A percentile compares a stretch with the other conserved stretches of the same genome.
These are phyloP conservation scores for Echinochloa phyllopogon DNA, from an alignment of 176 grass and related monocot genomes.

Conservation along the genomic window DNA sequence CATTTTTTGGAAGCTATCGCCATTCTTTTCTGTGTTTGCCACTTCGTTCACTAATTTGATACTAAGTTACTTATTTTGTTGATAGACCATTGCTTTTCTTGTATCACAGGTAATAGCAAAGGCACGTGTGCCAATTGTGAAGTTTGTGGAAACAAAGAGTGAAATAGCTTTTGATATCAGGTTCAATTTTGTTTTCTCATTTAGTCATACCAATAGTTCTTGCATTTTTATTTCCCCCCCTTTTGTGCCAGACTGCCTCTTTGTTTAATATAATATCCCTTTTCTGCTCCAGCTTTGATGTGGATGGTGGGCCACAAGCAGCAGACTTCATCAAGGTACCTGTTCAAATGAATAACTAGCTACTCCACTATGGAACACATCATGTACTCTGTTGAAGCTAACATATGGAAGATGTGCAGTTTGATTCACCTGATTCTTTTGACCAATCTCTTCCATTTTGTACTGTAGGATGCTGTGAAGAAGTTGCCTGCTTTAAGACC, in stretches of 20 bases:
- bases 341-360: neutral
- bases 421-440: constrained; percentile 14
- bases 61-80: constrained; percentile 10
- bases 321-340: constrained; percentile 97
- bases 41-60: neutral
- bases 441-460: constrained; percentile 26
- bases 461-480: constrained; percentile 72
- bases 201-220: neutral
- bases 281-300: constrained; percentile 79
- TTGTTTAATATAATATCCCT: constrained; percentile 21
- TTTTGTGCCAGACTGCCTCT: neutral
- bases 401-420: constrained; percentile 7
- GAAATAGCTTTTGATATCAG: constrained; percentile 95
- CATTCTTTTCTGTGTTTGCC: constrained; percentile 20
- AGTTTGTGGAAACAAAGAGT: constrained; percentile 90
- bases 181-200: constrained; percentile 47
- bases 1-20: neutral
- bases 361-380: neutral
- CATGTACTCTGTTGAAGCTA: constrained; percentile 37
- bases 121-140: constrained; percentile 98
- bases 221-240: neutral
- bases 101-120: constrained; percentile 89
- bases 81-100: constrained; percentile 35
- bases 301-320: constrained; percentile 88
- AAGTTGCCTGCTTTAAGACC: constrained; percentile 90